phyloP scores from a whole-genome alignment of 495 filamentous ascomycete species.

The Xylaria longipes region DNA sequence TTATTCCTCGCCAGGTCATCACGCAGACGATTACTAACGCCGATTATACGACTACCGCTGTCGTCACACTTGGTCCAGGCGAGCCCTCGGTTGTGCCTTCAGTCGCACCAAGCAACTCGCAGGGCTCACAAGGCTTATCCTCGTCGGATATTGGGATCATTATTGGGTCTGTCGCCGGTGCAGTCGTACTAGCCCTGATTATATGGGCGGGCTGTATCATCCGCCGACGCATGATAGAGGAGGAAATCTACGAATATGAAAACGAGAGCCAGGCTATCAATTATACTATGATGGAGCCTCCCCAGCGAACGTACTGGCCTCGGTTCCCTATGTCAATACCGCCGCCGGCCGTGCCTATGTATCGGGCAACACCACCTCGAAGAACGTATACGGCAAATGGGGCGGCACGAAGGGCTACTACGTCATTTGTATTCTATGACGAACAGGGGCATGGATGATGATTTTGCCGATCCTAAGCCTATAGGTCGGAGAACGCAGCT shows the following conservation, averaged over 20 bases:
- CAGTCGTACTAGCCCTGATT: slow-evolving; percentile 33
- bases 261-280: neutral
- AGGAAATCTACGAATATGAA: slow-evolving; percentile 30
- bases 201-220: slow-evolving; percentile 35
- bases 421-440: slow-evolving; percentile 8
- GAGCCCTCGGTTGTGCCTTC: slow-evolving; percentile 29
- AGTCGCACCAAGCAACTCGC: slow-evolving; percentile 24
- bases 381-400: slow-evolving; percentile 30
- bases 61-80: slow-evolving; percentile 37
- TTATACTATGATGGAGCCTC: slow-evolving; percentile 7
- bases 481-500: neutral
- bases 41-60: slow-evolving; percentile 36
- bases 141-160: slow-evolving; percentile 37
- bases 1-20: slow-evolving; percentile 32
- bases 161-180: slow-evolving; percentile 33
- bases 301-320: slow-evolving; percentile 28
- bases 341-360: slow-evolving; percentile 31
- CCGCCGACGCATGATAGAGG: slow-evolving; percentile 27
- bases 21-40: slow-evolving; percentile 39
- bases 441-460: neutral
- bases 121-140: slow-evolving; percentile 30
- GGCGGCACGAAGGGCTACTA: neutral
- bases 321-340: slow-evolving; percentile 36
- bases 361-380: slow-evolving; percentile 22
- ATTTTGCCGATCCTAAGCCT: neutral